Evolutionary conservation across 2,329 filamentous ascomycete genomes (phyloP), one percentile per base, ranked within the genome.

Genomic region (Parastagonospora avenae): DNA sequence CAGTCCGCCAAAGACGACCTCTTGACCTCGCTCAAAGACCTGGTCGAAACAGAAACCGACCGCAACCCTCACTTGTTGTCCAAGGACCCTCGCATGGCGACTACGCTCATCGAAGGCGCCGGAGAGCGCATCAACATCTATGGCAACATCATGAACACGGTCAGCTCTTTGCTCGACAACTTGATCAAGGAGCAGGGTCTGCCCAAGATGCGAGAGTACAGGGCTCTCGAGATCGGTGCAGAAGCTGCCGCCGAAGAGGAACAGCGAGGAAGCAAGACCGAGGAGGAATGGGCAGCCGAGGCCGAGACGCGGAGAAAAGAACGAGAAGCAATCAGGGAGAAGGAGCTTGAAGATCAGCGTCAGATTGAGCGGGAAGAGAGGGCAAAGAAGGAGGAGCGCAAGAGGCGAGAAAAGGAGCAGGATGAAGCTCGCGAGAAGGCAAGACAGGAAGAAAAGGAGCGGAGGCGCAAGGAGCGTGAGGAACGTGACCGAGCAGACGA

Each of bases 41-140:
- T 91, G 48, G 88, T 88, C 46, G 86, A 89, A 59, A 79, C 83
- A 50, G 90, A 94, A 74, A 82, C 92, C 58, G 89, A 92, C 57
- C 84, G 85, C 55, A 90, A 92, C 62, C 85, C 89, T 0, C 81
- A 82, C 27, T 83, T 93, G 8, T 81, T 93, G 4, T 87, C 86
- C 12, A 83, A 91, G 43, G 88, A 92, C 64, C 86, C 87, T 14
- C 80, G 84, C 51, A 90, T 92, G 68, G 88, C 89, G 4, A 85
- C 87, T 1, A 85, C 88, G 0, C 81, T 95, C 4, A 86, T 92
- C 35, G 89, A 92, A 69, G 90, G 90, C 49, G 88, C 88, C 1
- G 83, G 91, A 14, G 89, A 92, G 64, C 85, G 90, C 54, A 87
- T 85, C 15, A 87, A 88, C 24, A 85, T 92, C 27, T 94, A 93